A percentile compares a stretch with the other conserved stretches of the same genome.
phyloP scores from a whole-genome alignment of 1,284 basidiomycete species.

The Boletus smithii region DNA sequence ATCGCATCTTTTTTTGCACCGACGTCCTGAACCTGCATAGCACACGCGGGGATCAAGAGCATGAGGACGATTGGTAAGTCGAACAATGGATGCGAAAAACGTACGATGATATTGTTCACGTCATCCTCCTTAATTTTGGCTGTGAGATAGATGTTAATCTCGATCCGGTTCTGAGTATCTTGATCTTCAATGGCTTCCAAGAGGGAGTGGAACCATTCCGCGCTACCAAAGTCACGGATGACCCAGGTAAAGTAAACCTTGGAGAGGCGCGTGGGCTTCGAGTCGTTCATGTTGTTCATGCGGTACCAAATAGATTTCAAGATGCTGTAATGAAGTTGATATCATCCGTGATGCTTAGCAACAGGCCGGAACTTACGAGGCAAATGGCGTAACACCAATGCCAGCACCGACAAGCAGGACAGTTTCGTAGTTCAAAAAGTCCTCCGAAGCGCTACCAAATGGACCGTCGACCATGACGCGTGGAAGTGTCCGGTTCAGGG shows the following conservation, averaged over 20 bases:
- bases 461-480: constrained; percentile 89
- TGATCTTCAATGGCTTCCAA: constrained; percentile 89
- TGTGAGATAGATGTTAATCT: constrained; percentile 90
- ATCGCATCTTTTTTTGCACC: constrained; percentile 87
- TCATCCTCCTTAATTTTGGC: constrained; percentile 85
- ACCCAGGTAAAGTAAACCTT: constrained; percentile 90
- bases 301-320: constrained; percentile 94
- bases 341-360: constrained; percentile 1
- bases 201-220: constrained; percentile 93
- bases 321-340: constrained; percentile 47
- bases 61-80: neutral
- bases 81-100: constrained; percentile 21
- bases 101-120: constrained; percentile 82
- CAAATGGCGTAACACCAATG: constrained; percentile 92
- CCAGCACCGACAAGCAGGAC: constrained; percentile 83
- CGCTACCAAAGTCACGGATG: constrained; percentile 80
- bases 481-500: constrained; percentile 70
- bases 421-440: constrained; percentile 84
- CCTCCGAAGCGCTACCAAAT: constrained; percentile 82
- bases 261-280: constrained; percentile 71
- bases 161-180: constrained; percentile 76
- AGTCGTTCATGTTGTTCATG: constrained; percentile 76
- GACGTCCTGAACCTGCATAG: constrained; percentile 69
- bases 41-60: neutral
- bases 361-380: constrained; percentile 54